A percentile compares a stretch with the other conserved stretches of the same genome.
phyloP scores from a whole-genome alignment of 1,284 basidiomycete species.

The Apiotrichum mycotoxinovorans region DNA sequence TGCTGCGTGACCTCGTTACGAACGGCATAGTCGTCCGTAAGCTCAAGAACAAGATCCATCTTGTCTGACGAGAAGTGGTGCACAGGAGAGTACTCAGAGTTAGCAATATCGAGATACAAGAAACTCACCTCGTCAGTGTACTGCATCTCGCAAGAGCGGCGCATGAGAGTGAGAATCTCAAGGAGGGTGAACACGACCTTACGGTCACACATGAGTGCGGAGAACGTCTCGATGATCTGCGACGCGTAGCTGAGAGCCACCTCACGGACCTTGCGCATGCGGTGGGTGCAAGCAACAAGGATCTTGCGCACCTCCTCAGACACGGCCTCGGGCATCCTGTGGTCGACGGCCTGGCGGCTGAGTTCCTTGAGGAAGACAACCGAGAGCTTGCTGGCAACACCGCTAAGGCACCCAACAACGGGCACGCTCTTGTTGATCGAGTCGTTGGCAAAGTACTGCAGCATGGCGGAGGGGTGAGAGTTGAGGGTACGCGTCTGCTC shows the following conservation, averaged over 20 bases:
- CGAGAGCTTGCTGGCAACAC: slow-evolving; percentile 76
- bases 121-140: slow-evolving; percentile 76
- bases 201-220: slow-evolving; percentile 87
- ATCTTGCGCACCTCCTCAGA: slow-evolving; percentile 72
- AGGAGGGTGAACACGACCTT: slow-evolving; percentile 83
- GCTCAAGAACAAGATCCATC: slow-evolving; percentile 67
- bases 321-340: slow-evolving; percentile 69
- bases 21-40: slow-evolving; percentile 82
- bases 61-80: slow-evolving; percentile 79
- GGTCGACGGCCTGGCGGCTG: slow-evolving; percentile 69
- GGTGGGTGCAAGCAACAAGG: slow-evolving; percentile 76
- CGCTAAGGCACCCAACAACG: slow-evolving; percentile 63
- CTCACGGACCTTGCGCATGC: slow-evolving; percentile 73
- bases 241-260: slow-evolving; percentile 79
- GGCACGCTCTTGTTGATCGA: slow-evolving; percentile 68
- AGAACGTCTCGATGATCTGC: slow-evolving; percentile 84
- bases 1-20: slow-evolving; percentile 79
- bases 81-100: slow-evolving; percentile 72
- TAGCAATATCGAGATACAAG: neutral
- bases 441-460: slow-evolving; percentile 85
- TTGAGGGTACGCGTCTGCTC: slow-evolving; percentile 80
- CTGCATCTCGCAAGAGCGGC: slow-evolving; percentile 85
- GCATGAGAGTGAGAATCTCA: slow-evolving; percentile 84
- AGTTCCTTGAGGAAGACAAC: slow-evolving; percentile 61
- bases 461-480: slow-evolving; percentile 75